phyloP scores from a whole-genome alignment of 2,329 filamentous ascomycete species.

The Mariannaea sp. region DNA sequence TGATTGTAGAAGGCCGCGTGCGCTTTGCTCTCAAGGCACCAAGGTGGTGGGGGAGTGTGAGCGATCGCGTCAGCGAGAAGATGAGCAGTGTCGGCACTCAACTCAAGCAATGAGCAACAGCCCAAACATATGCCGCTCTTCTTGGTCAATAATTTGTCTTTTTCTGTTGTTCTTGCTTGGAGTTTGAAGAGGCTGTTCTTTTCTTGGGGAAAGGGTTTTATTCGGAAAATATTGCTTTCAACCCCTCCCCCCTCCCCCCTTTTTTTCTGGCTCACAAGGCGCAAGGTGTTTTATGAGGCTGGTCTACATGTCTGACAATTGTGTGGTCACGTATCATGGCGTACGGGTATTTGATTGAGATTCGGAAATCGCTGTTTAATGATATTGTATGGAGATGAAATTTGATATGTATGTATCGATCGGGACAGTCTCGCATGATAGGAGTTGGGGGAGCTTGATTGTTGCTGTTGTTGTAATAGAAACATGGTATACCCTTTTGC shows the following conservation, averaged over 20 bases:
- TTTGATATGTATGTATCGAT: background rate
- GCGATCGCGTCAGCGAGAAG: constrained; percentile 52
- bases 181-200: background rate
- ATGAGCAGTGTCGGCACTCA: constrained; percentile 56
- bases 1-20: constrained; percentile 83
- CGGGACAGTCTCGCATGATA: background rate
- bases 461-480: background rate
- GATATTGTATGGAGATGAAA: constrained; percentile 3
- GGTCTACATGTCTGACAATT: background rate
- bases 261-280: background rate
- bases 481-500: constrained; percentile 8
- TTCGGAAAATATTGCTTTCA: too few species aligned
- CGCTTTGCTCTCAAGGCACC: constrained; percentile 61
- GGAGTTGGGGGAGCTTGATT: background rate
- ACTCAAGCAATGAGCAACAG: constrained; percentile 42
- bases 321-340: background rate
- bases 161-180: constrained; percentile 17
- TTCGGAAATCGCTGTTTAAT: constrained; percentile 5
- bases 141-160: constrained; percentile 6
- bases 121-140: background rate
- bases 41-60: constrained; percentile 53
- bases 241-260: too few species aligned
- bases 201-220: too few species aligned
- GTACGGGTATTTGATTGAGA: constrained; percentile 8
- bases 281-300: background rate